Evolutionary conservation across 2,329 filamentous ascomycete species (phyloP), one percentile per base, ranked within the genome.

Genomic region (Exserohilum rostratum): DNA sequence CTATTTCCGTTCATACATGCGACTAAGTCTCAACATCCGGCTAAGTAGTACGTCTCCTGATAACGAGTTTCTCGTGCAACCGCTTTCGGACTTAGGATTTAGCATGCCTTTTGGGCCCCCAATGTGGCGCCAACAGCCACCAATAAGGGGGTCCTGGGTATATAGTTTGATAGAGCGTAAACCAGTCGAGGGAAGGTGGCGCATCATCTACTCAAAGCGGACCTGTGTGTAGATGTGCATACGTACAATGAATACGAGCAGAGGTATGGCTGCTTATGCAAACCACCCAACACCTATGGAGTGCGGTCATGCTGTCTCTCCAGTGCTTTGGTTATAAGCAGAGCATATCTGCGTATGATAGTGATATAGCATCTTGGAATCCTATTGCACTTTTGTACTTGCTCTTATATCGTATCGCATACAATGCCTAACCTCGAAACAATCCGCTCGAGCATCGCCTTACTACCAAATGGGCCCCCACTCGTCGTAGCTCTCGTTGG

Each of bases 401-500:
- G 15, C 4, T 6, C 17, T 20, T 20, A 34, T 6, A 4, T 18
- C 9, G 2, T 20, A 10, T 22, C 35, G 34, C 15, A 37, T 11
- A 17, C 6, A 10, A 46, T 35, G 31, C 18, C 10, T 12, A 25
- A n/a, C 17, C n/a, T 50, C 20, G 4, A 46, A 39, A n/a, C 30
- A 17, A 20, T 31, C 42, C 35, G 12, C 11, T 12, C 22, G 15
- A 17, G 35, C 38, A 22, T 38, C 5, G 34, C 39, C 18, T 38
- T 18, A 43, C 17, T 45, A n/a, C 3, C 17, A 5, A 11, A 40
- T 27, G 38, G 38, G 3, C 39, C 48, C n/a, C 62, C 67, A 3
- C 57, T 68, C 11, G 65, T 69, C 12, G 40, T 67, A 27, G 62
- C 55, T 3, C 43, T 69, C 15, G 43, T 58, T 5, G 66, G 65